phyloP scores from a whole-genome alignment of 2,329 filamentous ascomycete species.

The Emericellopsis cladophorae region DNA sequence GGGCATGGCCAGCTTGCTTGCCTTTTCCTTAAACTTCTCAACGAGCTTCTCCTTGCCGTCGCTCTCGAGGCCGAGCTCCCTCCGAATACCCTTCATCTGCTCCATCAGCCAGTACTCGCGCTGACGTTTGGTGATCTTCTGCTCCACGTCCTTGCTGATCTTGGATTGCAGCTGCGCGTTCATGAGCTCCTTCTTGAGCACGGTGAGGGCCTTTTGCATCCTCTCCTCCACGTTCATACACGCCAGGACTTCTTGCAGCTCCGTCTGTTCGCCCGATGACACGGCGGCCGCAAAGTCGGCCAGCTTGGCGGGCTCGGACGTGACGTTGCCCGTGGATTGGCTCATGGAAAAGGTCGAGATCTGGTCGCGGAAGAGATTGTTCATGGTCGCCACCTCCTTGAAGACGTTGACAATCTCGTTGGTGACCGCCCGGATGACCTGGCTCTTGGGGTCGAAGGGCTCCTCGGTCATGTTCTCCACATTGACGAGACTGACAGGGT shows the following conservation, averaged over 20 bases:
- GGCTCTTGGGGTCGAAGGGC: constrained; percentile 79
- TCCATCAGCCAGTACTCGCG: constrained; percentile 98
- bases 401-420: constrained; percentile 99
- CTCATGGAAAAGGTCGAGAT: constrained; percentile 96
- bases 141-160: constrained; percentile 95
- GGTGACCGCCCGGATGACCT: constrained; percentile 79
- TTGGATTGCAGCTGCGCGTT: constrained; percentile 95
- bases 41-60: constrained; percentile 98
- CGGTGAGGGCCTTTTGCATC: constrained; percentile 79
- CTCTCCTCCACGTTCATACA: constrained; percentile 86
- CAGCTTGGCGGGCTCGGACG: constrained; percentile 85
- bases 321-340: constrained; percentile 87
- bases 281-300: constrained; percentile 96
- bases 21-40: constrained; percentile 95
- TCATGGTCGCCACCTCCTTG: constrained; percentile 90
- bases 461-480: constrained; percentile 88
- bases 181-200: constrained; percentile 97
- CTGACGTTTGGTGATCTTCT: constrained; percentile 93
- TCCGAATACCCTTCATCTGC: constrained; percentile 96
- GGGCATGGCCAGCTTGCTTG: constrained; percentile 86
- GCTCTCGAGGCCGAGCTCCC: constrained; percentile 90
- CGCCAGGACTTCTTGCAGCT: constrained; percentile 83
- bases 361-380: constrained; percentile 91
- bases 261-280: constrained; percentile 81
- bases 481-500: constrained; percentile 85